phyloP scores from a whole-genome alignment of 2,329 filamentous ascomycete genomes.

The Sordariomycetes sp. region DNA sequence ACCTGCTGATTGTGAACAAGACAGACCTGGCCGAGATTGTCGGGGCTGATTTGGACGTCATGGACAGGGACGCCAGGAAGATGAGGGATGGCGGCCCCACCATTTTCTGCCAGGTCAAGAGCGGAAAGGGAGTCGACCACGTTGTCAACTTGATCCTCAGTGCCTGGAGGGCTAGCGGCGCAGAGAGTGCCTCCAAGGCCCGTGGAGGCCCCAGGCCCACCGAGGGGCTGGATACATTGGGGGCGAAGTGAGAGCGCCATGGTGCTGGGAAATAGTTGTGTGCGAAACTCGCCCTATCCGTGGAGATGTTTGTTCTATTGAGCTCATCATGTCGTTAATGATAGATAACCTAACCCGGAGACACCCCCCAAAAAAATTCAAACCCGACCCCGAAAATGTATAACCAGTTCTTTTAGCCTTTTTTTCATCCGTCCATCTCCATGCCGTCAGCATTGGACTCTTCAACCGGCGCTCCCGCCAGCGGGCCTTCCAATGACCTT shows the following conservation, averaged over 20 bases:
- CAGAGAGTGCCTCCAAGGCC: constrained; percentile 46
- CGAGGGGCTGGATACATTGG: constrained; percentile 12
- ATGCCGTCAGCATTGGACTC: constrained; percentile 1
- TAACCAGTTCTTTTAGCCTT: not conserved
- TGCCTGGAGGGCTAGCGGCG: constrained; percentile 86
- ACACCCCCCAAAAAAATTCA: not conserved
- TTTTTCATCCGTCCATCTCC: constrained; percentile 3
- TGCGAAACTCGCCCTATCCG: not conserved
- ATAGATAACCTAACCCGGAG: not conserved
- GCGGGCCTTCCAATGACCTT: constrained; percentile 27
- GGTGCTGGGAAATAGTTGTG: not conserved
- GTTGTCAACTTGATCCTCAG: constrained; percentile 83
- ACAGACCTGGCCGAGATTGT: constrained; percentile 86
- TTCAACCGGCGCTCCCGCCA: constrained; percentile 24
- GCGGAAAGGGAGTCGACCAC: constrained; percentile 71
- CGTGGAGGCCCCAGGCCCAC: constrained; percentile 49
- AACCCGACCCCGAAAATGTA: not conserved
- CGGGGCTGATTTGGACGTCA: constrained; percentile 81
- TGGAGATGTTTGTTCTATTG: constrained; percentile 3
- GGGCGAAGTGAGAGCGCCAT: not conserved
- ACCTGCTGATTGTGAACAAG: constrained; percentile 92
- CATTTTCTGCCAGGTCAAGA: constrained; percentile 96
- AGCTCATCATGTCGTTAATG: constrained; percentile 5
- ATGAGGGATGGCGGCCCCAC: constrained; percentile 95
- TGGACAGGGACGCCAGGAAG: constrained; percentile 89